Conservation (phyloP, 148 eudicot genomes). For the Amaranthus cruentus region DNA sequence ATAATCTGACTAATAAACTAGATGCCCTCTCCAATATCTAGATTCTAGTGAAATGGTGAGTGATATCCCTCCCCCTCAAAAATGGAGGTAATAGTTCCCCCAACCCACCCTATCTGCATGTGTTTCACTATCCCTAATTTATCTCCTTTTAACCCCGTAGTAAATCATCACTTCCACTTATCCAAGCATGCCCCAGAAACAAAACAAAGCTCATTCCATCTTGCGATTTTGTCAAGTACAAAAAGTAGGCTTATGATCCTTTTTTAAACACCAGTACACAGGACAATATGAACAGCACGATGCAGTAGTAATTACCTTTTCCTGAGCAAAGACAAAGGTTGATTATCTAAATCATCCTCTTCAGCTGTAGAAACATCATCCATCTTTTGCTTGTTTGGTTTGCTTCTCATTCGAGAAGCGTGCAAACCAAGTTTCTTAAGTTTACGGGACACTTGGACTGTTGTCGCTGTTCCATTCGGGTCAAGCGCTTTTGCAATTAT, state of each 20-base stretch:
- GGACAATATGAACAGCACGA: slow-evolving; percentile 1
- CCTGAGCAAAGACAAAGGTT: slow-evolving; percentile 44
- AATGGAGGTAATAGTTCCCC: not conserved
- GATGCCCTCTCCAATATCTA: no score
- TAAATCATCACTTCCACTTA: not conserved
- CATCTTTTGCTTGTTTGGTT: slow-evolving; percentile 31
- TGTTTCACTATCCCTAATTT: no score
- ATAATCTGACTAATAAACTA: no score
- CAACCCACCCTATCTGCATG: slow-evolving; percentile 9
- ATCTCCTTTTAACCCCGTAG: not conserved
- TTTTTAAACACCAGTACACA: not conserved
- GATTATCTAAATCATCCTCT: slow-evolving; percentile 51
- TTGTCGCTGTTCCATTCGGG: slow-evolving; percentile 54
- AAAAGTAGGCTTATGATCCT: not conserved
- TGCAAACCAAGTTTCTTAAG: slow-evolving; percentile 84
- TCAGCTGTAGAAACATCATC: slow-evolving; percentile 44
- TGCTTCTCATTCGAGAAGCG: slow-evolving; percentile 38
- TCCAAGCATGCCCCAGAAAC: no score
- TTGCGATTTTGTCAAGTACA: no score
- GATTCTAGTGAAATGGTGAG: not conserved
- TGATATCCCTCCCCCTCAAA: not conserved
- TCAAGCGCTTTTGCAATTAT: slow-evolving; percentile 85
- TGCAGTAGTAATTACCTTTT: slow-evolving; percentile 47
- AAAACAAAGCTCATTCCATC: no score
- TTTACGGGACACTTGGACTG: slow-evolving; percentile 75